Evolutionary conservation across 352 stramenopile genomes (phyloP), one percentile per base, ranked within the genome.

Genomic region (Globisporangium carolinianum): DNA sequence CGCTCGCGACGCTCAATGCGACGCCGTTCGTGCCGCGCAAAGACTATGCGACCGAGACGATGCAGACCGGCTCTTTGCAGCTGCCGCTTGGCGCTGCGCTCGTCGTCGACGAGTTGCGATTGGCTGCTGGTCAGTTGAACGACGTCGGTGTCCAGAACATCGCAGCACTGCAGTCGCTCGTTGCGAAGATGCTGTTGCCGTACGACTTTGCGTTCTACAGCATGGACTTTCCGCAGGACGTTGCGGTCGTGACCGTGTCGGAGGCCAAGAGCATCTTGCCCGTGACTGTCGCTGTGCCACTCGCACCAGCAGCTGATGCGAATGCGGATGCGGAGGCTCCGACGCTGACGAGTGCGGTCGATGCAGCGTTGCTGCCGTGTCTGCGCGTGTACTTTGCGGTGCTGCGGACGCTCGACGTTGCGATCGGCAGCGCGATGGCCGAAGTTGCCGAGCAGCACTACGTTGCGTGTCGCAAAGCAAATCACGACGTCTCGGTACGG

Each of bases 151-250:
- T 89, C 12, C 85, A 83, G 63, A 94, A 94, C 47, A 59, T 94
- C 36, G 72, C 66, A 4, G 81, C 79, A 8, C 61, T 94, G 36
- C 76, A 91, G 62, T 80, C 77, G 6, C 70, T 94, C 12, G 71
- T 91, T 3, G 68, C 75, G 35, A 90, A 88, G 62, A 83, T 91
- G 77, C 60, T 90, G 32, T 67, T 94, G 15, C 76, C 79, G 11
- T 94, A 94, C 58, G 84, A 94, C 48, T 94, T 94, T 47, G 75
- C 89, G 53, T 94, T 77, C 53, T 94, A 90, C 69, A 83, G 72
- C 49, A 90, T 89, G 73, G 81, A 91, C 51, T 94, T 94, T 51
- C 79, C 83, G 0, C 81, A 90, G 53, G 80, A 94, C 37, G 75
- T 88, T 53, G 67, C 74, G 0, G 56, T 91, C 36, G 53, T 94